Conservation (phyloP, 805 yeast genomes). For the Candida ficus region DNA sequence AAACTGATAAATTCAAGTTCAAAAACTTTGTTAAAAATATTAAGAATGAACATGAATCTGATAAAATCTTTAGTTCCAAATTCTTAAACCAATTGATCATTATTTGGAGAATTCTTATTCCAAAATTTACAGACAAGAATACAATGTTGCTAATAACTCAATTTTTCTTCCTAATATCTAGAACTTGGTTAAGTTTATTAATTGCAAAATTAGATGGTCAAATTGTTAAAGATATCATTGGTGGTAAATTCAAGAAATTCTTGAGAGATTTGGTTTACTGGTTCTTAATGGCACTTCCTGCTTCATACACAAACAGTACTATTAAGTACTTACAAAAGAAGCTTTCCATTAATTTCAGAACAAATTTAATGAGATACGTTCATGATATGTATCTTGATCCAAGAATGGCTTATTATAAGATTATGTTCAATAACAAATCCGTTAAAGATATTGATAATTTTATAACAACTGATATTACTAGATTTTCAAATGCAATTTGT, state of each 20-base stretch:
- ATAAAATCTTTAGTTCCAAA: constrained; percentile 44
- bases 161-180: constrained; percentile 63
- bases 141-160: constrained; percentile 63
- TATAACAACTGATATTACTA: constrained; percentile 77
- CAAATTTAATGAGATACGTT: constrained; percentile 75
- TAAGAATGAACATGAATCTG: constrained; percentile 17
- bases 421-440: constrained; percentile 43
- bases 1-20: constrained; percentile 23
- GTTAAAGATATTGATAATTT: constrained; percentile 72
- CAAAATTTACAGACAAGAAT: constrained; percentile 63
- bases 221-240: constrained; percentile 82
- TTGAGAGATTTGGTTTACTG: constrained; percentile 75
- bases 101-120: constrained; percentile 79
- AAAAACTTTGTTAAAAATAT: constrained; percentile 25
- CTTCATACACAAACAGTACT: constrained; percentile 87
- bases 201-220: constrained; percentile 91
- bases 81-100: constrained; percentile 70
- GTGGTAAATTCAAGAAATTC: constrained; percentile 72
- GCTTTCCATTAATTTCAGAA: constrained; percentile 78
- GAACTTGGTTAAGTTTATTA: constrained; percentile 83
- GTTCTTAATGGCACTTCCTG: constrained; percentile 89
- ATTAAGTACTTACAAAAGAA: constrained; percentile 75
- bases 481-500: constrained; percentile 76
- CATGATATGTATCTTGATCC: constrained; percentile 86
- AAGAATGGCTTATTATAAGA: constrained; percentile 77